Evolutionary conservation across 2,329 filamentous ascomycete species (phyloP).

Genomic region (Orbilia javanica): DNA sequence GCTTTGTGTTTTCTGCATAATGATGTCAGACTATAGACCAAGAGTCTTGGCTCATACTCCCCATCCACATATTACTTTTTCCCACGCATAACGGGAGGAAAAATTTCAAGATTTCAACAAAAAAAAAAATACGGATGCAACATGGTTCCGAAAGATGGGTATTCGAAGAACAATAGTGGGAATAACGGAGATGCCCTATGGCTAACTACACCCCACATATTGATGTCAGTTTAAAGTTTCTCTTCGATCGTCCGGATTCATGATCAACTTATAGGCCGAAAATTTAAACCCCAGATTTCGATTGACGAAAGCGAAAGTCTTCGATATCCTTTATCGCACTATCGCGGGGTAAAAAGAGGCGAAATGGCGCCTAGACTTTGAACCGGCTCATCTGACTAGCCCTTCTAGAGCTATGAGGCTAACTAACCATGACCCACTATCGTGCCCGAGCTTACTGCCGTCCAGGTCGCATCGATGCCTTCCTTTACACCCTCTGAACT

Average conservation of each 20-base stretch:
- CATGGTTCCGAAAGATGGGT: not conserved
- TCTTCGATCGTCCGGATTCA: constrained; percentile 10
- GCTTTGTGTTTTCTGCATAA: constrained; percentile 13
- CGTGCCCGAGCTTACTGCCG: constrained; percentile 23
- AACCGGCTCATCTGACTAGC: not conserved
- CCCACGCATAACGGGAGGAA: not conserved
- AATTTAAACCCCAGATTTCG: constrained; percentile 17
- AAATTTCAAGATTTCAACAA: constrained; percentile 17
- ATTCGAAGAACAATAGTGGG: not conserved
- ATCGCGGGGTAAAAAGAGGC: constrained; percentile 41
- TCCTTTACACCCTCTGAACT: constrained; percentile 2
- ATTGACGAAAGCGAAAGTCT: constrained; percentile 9
- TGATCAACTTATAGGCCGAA: not conserved
- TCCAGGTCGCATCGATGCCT: constrained; percentile 7
- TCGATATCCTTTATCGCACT: constrained; percentile 17
- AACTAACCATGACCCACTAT: not conserved
- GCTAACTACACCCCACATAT: not conserved
- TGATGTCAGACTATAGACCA: constrained; percentile 28
- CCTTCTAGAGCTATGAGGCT: constrained; percentile 8
- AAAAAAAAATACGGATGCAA: constrained; percentile 5
- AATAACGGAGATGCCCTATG: constrained; percentile 15
- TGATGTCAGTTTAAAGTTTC: constrained; percentile 9
- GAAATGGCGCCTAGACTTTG: not conserved
- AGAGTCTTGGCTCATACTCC: constrained; percentile 26
- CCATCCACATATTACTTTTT: constrained; percentile 15